Percentiles rank a stretch among this genome's conserved stretches.
These are phyloP conservation scores for Aegilops tauschii DNA, from an alignment of 176 grass and related monocot genomes.

Conservation along the genomic window DNA sequence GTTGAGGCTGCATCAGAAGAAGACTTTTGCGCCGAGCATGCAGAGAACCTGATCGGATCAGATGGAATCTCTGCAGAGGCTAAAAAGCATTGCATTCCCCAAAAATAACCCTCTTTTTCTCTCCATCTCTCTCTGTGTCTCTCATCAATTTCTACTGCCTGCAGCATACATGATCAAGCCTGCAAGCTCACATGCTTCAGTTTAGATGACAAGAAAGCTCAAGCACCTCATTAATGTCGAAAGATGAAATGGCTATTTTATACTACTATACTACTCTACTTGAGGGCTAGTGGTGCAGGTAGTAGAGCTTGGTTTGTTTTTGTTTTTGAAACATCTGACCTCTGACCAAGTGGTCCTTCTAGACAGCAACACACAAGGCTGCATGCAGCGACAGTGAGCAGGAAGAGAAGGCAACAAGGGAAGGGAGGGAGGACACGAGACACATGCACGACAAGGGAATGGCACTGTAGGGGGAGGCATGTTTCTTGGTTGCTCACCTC, in stretches of 20 bases:
- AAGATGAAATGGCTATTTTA: neutral
- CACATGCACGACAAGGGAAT: neutral
- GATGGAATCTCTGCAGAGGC: constrained; percentile 43
- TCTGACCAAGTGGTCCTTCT: constrained; percentile 25
- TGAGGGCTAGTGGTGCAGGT: neutral
- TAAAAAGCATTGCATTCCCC: constrained; percentile 4
- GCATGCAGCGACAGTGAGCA: constrained; percentile 1
- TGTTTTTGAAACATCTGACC: constrained; percentile 23
- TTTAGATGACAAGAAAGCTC: constrained; percentile 5
- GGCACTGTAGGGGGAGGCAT: neutral
- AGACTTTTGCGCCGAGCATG: constrained; percentile 30
- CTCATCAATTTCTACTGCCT: constrained; percentile 13
- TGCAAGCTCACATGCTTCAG: constrained; percentile 1
- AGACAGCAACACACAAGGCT: constrained; percentile 22
- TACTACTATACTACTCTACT: neutral
- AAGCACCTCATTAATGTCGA: constrained; percentile 13
- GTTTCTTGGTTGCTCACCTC: constrained; percentile 49
- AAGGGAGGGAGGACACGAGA: neutral
- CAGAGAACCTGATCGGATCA: constrained; percentile 35
- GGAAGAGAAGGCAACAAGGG: constrained; percentile 1
- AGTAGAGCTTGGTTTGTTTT: neutral
- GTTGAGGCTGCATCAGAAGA: constrained; percentile 27
- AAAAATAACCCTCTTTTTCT: neutral
- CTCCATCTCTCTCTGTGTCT: neutral
- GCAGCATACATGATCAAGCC: neutral